These are phyloP conservation scores for Porogramme epimiltina DNA, from an alignment of 1,284 basidiomycete genomes.

Conservation along the genomic window DNA sequence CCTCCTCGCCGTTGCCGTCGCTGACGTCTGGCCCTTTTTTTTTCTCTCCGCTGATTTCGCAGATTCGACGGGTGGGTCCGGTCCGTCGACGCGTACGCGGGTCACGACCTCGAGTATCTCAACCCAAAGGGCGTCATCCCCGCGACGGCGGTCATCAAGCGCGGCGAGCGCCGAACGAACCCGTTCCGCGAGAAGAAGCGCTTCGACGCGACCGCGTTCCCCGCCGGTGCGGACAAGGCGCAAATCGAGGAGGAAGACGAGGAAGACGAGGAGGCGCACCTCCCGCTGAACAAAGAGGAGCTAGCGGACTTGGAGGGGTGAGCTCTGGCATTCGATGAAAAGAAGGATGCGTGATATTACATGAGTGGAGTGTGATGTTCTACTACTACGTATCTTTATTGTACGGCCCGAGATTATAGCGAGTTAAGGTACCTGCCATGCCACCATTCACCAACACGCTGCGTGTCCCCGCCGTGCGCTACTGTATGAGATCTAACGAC, in stretches of 20 bases:
- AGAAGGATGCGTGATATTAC: too few relatives aligned
- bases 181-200: constrained; percentile 67
- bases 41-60: too few relatives aligned
- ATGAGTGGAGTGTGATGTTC: too few relatives aligned
- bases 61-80: constrained; percentile 82
- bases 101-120: constrained; percentile 69
- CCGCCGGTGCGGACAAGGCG: constrained; percentile 37
- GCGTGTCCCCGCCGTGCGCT: too few relatives aligned
- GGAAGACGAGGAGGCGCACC: constrained; percentile 55
- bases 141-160: constrained; percentile 53
- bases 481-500: too few relatives aligned
- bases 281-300: constrained; percentile 49
- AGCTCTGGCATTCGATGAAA: too few relatives aligned
- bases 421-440: too few relatives aligned
- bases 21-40: too few relatives aligned
- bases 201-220: constrained; percentile 64
- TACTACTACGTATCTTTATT: too few relatives aligned
- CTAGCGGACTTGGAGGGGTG: constrained; percentile 76
- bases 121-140: constrained; percentile 77
- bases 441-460: too few relatives aligned
- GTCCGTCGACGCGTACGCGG: constrained; percentile 67
- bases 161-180: constrained; percentile 27
- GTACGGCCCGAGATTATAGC: too few relatives aligned
- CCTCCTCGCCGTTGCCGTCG: too few relatives aligned
- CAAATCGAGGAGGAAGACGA: constrained; percentile 40